Percentiles rank a stretch among this genome's conserved stretches.
These are phyloP conservation scores for Fusarium marasasianum DNA, from an alignment of 2,329 filamentous ascomycete genomes.

Conservation along the genomic window DNA sequence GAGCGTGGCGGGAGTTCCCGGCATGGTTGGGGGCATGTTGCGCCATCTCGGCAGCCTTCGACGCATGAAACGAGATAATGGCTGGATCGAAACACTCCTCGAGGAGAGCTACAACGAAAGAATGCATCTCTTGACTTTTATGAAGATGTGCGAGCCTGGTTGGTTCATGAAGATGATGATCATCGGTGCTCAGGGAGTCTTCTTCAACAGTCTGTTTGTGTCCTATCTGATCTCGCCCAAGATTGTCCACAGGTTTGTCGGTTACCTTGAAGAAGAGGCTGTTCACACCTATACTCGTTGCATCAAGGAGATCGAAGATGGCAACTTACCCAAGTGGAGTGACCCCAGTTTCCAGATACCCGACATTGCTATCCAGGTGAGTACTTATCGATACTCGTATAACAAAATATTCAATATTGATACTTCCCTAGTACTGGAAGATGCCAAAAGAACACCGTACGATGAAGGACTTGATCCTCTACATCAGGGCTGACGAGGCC, in stretches of 20 bases:
- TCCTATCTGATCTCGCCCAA: slow-evolving; percentile 87
- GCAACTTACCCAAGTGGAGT: slow-evolving; percentile 84
- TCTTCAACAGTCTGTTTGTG: slow-evolving; percentile 94
- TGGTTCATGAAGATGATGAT: slow-evolving; percentile 94
- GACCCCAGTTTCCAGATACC: slow-evolving; percentile 76
- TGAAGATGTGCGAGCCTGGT: slow-evolving; percentile 81
- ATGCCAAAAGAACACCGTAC: slow-evolving; percentile 86
- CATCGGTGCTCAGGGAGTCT: slow-evolving; percentile 91
- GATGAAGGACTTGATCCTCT: slow-evolving; percentile 88
- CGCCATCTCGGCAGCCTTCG: slow-evolving; percentile 86
- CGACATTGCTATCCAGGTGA: slow-evolving; percentile 79
- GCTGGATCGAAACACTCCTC: slow-evolving; percentile 93
- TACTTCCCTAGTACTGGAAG: slow-evolving; percentile 76
- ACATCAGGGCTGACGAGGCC: slow-evolving; percentile 89
- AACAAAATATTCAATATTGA: slow-evolving; percentile 4
- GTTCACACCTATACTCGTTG: slow-evolving; percentile 94
- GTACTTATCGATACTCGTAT: slow-evolving; percentile 1
- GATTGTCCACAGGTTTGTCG: slow-evolving; percentile 94
- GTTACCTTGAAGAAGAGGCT: slow-evolving; percentile 96
- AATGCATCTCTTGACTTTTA: slow-evolving; percentile 92
- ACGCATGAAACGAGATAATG: slow-evolving; percentile 90
- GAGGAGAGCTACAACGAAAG: slow-evolving; percentile 93
- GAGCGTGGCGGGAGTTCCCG: slow-evolving; percentile 92
- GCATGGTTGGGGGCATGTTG: slow-evolving; percentile 96
- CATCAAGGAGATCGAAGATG: slow-evolving; percentile 85